Evolutionary conservation across 768 basidiomycete genomes (phyloP).

Genomic region (Inosperma sp.): DNA sequence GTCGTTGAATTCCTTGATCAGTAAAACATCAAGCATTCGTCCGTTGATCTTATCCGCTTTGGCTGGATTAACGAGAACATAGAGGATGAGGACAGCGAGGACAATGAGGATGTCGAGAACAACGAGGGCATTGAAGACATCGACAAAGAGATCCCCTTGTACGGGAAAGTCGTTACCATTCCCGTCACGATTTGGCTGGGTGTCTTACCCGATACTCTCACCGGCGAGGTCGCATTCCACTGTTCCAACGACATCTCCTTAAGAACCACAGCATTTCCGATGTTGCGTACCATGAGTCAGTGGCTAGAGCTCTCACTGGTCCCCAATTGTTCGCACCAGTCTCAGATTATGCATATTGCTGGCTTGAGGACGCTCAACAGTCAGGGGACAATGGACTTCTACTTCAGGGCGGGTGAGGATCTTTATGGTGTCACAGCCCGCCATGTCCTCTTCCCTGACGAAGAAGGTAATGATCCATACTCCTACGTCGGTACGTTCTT

Average conservation of each 20-base stretch:
- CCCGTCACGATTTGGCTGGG: constrained; percentile 39
- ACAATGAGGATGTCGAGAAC: constrained; percentile 10
- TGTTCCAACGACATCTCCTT: too few species aligned
- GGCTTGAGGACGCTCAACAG: constrained; percentile 23
- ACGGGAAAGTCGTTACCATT: constrained; percentile 22
- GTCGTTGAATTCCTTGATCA: too few species aligned
- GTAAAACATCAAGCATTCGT: constrained; percentile 20
- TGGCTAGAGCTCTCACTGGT: too few species aligned
- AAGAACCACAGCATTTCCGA: too few species aligned
- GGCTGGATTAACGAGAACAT: constrained; percentile 22
- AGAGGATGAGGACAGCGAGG: too few species aligned
- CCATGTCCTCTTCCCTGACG: constrained; percentile 27
- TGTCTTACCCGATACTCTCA: constrained; percentile 30
- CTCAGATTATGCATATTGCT: constrained; percentile 30
- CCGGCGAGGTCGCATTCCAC: constrained; percentile 25
- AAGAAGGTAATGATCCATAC: constrained; percentile 25
- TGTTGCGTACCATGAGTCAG: too few species aligned
- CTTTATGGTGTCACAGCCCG: constrained; percentile 33
- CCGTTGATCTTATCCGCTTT: constrained; percentile 31
- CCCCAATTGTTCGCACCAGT: constrained; percentile 30
- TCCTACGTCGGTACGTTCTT: constrained; percentile 27
- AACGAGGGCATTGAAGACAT: constrained; percentile 9
- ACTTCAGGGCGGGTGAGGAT: constrained; percentile 25
- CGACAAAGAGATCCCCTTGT: constrained; percentile 9
- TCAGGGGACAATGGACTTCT: constrained; percentile 37